phyloP scores from a whole-genome alignment of 352 stramenopile species.

The Phytopythium vexans region DNA sequence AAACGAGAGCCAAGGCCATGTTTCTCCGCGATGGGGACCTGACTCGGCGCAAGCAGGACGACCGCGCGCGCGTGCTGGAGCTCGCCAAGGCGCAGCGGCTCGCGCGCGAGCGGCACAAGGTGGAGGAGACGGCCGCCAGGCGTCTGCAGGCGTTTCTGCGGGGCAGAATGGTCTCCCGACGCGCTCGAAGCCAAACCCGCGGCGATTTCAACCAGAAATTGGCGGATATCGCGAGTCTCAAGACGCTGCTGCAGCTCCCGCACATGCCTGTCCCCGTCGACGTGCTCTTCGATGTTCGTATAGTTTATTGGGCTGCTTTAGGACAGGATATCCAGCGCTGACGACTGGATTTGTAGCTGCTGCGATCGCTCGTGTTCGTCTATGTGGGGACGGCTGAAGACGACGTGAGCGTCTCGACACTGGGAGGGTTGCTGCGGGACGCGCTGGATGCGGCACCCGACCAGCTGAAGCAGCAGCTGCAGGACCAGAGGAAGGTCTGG shows the following conservation, averaged over 20 bases:
- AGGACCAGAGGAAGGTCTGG: conserved; percentile 23
- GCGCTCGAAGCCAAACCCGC: conserved; percentile 9
- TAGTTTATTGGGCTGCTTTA: not conserved
- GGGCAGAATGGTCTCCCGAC: conserved; percentile 21
- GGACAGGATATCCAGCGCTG: conserved; percentile 4
- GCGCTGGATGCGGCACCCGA: conserved; percentile 13
- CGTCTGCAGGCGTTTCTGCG: conserved; percentile 45
- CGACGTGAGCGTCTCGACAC: conserved; percentile 18
- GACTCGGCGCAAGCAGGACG: conserved; percentile 18
- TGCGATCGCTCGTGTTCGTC: conserved; percentile 41
- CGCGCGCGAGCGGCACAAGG: conserved; percentile 32
- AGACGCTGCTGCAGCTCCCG: conserved; percentile 48
- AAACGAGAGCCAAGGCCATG: conserved; percentile 17
- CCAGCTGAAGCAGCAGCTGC: conserved; percentile 10
- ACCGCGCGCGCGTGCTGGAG: conserved; percentile 52
- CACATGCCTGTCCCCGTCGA: conserved; percentile 45
- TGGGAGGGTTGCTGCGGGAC: conserved; percentile 25
- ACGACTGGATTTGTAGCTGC: conserved; percentile 18
- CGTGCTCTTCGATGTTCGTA: conserved; percentile 37
- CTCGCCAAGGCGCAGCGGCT: conserved; percentile 44
- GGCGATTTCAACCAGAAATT: conserved; percentile 54
- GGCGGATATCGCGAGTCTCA: conserved; percentile 48
- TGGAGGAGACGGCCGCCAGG: conserved; percentile 27
- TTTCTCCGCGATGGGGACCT: conserved; percentile 55
- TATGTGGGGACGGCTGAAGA: conserved; percentile 28